These are phyloP conservation scores for Anisodus tanguticus DNA, from an alignment of 257 asterid genomes.

Conservation along the genomic window DNA sequence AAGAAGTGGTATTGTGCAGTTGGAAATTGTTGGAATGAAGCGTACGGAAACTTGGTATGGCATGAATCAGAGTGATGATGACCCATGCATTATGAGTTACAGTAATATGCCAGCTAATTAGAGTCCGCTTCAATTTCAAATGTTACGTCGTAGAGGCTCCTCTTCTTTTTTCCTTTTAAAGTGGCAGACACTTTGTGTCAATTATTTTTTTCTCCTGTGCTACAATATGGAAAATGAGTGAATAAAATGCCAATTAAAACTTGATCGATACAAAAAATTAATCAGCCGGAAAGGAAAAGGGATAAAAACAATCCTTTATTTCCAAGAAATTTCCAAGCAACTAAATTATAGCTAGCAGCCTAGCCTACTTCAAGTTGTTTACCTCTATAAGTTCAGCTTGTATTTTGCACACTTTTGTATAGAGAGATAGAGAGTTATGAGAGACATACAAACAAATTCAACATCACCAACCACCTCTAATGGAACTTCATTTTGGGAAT, in stretches of 20 bases:
- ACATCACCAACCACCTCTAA: background rate
- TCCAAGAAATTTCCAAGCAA: background rate
- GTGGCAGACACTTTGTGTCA: background rate
- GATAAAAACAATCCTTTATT: background rate
- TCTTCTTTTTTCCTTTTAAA: background rate
- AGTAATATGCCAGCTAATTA: conserved; percentile 1
- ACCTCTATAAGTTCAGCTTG: background rate
- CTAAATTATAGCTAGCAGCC: background rate
- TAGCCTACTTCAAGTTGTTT: background rate
- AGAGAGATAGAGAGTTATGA: too few relatives aligned
- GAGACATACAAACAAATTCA: background rate
- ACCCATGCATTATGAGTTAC: background rate
- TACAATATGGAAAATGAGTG: too few relatives aligned
- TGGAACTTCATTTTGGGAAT: background rate
- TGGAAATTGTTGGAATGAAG: background rate
- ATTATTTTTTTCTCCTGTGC: background rate
- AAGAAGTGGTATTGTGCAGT: too few relatives aligned
- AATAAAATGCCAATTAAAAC: too few relatives aligned
- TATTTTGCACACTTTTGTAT: too few relatives aligned
- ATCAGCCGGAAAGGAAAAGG: background rate
- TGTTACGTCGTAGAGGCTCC: background rate
- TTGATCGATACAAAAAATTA: too few relatives aligned
- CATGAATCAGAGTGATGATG: background rate
- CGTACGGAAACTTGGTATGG: background rate
- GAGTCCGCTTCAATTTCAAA: too few relatives aligned